Evolutionary conservation across 257 asterid species (phyloP).

Genomic region (Solanum clarkiae): DNA sequence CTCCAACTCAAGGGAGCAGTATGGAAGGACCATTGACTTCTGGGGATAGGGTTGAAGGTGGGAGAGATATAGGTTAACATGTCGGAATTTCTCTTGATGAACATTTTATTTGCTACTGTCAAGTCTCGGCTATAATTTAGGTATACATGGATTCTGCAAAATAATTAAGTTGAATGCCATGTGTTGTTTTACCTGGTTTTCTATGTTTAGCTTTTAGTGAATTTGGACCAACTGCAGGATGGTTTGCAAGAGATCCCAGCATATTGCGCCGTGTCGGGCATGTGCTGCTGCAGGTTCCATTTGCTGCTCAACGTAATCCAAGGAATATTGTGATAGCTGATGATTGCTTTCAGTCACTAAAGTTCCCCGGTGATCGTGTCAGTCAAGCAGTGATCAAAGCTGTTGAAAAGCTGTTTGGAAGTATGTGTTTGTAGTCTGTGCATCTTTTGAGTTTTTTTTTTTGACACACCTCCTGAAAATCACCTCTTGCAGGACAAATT

Average conservation of each 20-base stretch:
- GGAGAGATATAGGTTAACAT: not conserved
- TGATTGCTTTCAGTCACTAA: constrained; percentile 61
- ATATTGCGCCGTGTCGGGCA: constrained; percentile 88
- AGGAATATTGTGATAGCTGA: constrained; percentile 71
- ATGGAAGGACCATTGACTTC: not conserved
- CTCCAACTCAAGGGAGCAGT: not conserved
- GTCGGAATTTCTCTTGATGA: not conserved
- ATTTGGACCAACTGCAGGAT: constrained; percentile 40
- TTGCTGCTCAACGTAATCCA: constrained; percentile 57
- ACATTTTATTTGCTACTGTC: not conserved
- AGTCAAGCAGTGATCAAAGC: constrained; percentile 60
- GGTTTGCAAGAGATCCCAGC: constrained; percentile 85
- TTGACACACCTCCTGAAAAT: constrained; percentile 13
- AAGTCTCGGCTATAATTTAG: not conserved
- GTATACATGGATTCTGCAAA: not conserved
- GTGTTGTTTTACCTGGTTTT: not conserved
- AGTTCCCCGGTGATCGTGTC: constrained; percentile 39
- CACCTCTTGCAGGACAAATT: constrained; percentile 71
- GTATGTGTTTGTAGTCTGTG: constrained; percentile 26
- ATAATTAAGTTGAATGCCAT: not conserved
- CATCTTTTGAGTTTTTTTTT: not conserved
- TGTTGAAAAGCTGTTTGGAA: constrained; percentile 75
- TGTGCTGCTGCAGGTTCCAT: constrained; percentile 78
- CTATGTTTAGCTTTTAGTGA: not conserved
- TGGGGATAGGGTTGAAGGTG: not conserved